Evolutionary conservation across 768 basidiomycete genomes (phyloP).

Genomic region (Mycena pura): DNA sequence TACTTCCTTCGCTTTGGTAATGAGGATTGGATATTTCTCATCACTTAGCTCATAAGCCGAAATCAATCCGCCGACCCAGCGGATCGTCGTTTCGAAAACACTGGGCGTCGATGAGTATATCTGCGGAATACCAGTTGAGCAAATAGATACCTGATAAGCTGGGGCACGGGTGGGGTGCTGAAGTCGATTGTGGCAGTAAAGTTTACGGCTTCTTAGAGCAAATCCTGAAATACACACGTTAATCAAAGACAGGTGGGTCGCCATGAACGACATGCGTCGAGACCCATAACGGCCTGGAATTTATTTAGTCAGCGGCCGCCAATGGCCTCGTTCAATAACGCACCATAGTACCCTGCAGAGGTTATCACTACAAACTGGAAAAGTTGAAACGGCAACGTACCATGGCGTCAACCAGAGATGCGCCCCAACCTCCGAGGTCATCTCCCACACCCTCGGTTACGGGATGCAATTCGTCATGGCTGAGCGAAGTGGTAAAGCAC

Average conservation of each 20-base stretch:
- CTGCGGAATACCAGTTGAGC: constrained; percentile 36
- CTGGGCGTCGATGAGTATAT: too few species aligned
- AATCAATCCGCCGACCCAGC: constrained; percentile 70
- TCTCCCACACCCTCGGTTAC: constrained; percentile 9
- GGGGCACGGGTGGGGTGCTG: constrained; percentile 46
- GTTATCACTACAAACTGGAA: too few species aligned
- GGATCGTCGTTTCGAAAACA: constrained; percentile 80
- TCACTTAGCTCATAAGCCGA: constrained; percentile 74
- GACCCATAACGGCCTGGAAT: too few species aligned
- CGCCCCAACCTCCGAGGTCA: constrained; percentile 17
- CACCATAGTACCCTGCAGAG: too few species aligned
- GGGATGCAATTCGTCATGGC: constrained; percentile 14
- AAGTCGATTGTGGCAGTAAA: constrained; percentile 53
- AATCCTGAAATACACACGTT: constrained; percentile 41
- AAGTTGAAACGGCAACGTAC: constrained; percentile 2
- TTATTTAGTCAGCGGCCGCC: too few species aligned
- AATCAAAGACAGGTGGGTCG: too few species aligned
- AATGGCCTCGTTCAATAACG: too few species aligned
- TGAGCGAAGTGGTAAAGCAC: too few species aligned
- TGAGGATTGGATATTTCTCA: constrained; percentile 51
- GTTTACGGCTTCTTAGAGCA: constrained; percentile 53
- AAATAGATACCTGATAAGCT: constrained; percentile 47
- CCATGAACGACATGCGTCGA: too few species aligned
- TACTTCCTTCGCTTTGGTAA: constrained; percentile 67
- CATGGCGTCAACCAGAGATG: constrained; percentile 16